Percentiles rank a stretch among this genome's conserved stretches.
Conservation (phyloP, 2,329 filamentous ascomycete species). For the Aspergillus awamori region DNA sequence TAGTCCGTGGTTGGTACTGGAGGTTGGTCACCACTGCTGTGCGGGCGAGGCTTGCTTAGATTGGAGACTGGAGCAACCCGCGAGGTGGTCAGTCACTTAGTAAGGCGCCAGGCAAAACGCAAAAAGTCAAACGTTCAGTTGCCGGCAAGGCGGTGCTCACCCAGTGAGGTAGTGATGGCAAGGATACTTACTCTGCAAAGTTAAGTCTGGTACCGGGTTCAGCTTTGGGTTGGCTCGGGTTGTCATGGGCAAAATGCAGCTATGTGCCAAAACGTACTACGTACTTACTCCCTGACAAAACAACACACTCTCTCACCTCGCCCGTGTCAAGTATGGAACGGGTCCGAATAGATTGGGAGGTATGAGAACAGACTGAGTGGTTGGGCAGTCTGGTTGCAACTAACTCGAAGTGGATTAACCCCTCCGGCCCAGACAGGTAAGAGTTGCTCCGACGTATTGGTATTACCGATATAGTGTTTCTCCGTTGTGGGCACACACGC, state of each 20-base stretch:
- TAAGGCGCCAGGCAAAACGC: constrained; percentile 1
- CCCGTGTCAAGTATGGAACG: constrained; percentile 5
- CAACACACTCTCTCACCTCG: neutral
- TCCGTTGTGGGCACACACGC: neutral
- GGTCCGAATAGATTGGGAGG: constrained; percentile 8
- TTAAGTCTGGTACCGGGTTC: neutral
- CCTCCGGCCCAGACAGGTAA: neutral
- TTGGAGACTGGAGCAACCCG: neutral
- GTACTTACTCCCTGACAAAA: neutral
- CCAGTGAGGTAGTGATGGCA: neutral
- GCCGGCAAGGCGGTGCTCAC: constrained; percentile 6
- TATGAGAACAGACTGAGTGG: constrained; percentile 14
- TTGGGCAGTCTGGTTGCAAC: constrained; percentile 15
- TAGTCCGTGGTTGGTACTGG: constrained; percentile 3
- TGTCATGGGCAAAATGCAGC: neutral
- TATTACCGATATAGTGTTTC: constrained; percentile 11
- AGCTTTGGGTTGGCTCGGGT: constrained; percentile 8
- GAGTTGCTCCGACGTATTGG: neutral
- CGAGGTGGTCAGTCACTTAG: neutral
- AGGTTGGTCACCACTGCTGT: neutral
- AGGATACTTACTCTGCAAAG: constrained; percentile 4
- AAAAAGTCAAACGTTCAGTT: constrained; percentile 7
- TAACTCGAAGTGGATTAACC: constrained; percentile 13
- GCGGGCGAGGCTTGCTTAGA: neutral
- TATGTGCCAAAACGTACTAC: neutral